Evolutionary conservation across 352 stramenopile genomes (phyloP).

Genomic region (Globisporangium mamillatum): DNA sequence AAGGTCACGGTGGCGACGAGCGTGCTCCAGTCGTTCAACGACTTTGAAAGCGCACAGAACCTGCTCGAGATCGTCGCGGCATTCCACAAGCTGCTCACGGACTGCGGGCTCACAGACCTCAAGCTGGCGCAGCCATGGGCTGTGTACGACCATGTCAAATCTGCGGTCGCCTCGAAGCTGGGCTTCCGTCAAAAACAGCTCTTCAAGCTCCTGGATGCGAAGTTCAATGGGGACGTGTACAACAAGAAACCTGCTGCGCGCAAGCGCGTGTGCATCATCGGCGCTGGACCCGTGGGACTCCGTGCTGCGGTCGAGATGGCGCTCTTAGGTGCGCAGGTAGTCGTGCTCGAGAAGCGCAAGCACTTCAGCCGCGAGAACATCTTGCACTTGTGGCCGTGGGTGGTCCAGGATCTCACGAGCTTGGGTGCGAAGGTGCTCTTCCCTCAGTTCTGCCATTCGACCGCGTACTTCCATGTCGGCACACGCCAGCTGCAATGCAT

Average conservation of each 20-base stretch:
- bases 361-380: slow-evolving; percentile 84
- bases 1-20: slow-evolving; percentile 35
- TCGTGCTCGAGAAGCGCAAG: slow-evolving; percentile 81
- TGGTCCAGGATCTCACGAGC: slow-evolving; percentile 77
- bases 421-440: slow-evolving; percentile 84
- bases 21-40: slow-evolving; percentile 57
- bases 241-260: slow-evolving; percentile 51
- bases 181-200: slow-evolving; percentile 76
- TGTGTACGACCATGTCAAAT: slow-evolving; percentile 71
- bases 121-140: slow-evolving; percentile 48
- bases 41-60: slow-evolving; percentile 65
- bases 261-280: slow-evolving; percentile 75
- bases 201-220: slow-evolving; percentile 67
- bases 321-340: slow-evolving; percentile 65
- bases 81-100: slow-evolving; percentile 52
- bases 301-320: slow-evolving; percentile 72
- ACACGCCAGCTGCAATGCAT: slow-evolving; percentile 85
- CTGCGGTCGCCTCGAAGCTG: slow-evolving; percentile 50
- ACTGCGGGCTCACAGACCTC: slow-evolving; percentile 52
- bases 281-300: slow-evolving; percentile 70
- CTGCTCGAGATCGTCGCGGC: slow-evolving; percentile 48
- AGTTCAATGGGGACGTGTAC: slow-evolving; percentile 52
- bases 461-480: slow-evolving; percentile 81
- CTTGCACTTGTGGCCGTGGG: slow-evolving; percentile 80
- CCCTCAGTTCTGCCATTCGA: slow-evolving; percentile 77